These are phyloP conservation scores for Syzygium aromaticum DNA, from an alignment of 345 rosid species.

Conservation along the genomic window DNA sequence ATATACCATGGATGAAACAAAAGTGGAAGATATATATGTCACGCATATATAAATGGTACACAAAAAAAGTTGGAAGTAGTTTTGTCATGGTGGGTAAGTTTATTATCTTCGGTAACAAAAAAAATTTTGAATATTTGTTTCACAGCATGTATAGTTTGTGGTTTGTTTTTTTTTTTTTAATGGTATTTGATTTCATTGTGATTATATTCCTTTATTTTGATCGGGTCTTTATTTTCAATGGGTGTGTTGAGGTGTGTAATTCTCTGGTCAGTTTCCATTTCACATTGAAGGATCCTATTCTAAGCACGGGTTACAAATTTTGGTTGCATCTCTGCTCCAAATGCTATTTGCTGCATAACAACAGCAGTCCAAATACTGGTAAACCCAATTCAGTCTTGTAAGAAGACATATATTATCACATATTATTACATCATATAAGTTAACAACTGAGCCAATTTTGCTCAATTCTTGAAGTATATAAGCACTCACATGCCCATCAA, in stretches of 20 bases:
- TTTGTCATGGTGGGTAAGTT: too few species aligned
- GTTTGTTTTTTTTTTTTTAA: too few species aligned
- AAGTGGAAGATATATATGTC: too few species aligned
- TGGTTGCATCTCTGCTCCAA: background rate
- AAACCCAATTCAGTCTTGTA: background rate
- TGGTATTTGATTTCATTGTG: too few species aligned
- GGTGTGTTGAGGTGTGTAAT: background rate
- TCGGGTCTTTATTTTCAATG: too few species aligned
- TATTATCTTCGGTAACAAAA: fast-evolving
- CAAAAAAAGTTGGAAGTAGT: too few species aligned
- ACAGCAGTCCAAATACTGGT: background rate
- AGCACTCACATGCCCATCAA: background rate
- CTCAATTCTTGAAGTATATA: background rate
- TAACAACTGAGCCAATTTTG: background rate
- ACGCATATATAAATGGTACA: too few species aligned
- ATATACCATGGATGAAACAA: too few species aligned
- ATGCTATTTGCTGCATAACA: background rate
- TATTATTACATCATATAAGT: background rate
- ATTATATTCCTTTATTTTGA: too few species aligned
- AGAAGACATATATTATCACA: background rate
- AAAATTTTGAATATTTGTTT: too few species aligned
- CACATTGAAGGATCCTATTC: background rate
- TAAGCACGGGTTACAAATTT: background rate
- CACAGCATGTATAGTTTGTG: too few species aligned
- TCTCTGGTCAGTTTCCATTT: background rate